A percentile compares a stretch with the other conserved stretches of the same genome.
Conservation (phyloP, 768 basidiomycete genomes). For the Boletus rex-veris region DNA sequence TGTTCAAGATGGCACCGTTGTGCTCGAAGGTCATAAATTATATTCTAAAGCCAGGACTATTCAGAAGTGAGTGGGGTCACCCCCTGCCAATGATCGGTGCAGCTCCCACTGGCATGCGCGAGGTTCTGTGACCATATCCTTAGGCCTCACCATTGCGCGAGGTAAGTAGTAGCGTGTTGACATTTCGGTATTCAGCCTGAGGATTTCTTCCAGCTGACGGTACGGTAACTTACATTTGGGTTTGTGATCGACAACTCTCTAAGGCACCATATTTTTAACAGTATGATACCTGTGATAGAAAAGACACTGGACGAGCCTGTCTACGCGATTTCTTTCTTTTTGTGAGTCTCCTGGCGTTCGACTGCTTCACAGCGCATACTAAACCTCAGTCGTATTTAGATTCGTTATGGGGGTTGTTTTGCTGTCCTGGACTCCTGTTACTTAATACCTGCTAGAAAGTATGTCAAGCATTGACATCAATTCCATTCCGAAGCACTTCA, state of each 20-base stretch:
- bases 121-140: no score
- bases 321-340: slow-evolving; percentile 2
- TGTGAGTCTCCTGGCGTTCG: neutral
- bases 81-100: no score
- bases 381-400: neutral
- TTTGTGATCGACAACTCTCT: neutral
- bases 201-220: neutral
- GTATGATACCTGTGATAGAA: neutral
- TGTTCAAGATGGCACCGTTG: no score
- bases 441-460: no score
- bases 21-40: no score
- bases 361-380: neutral
- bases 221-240: slow-evolving; percentile 1
- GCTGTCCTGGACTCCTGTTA: neutral
- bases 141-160: neutral
- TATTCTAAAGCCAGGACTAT: no score
- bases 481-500: neutral
- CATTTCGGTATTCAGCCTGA: no score
- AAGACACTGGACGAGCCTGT: neutral
- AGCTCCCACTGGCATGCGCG: no score
- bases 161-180: neutral
- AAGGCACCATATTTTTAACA: neutral
- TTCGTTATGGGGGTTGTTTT: neutral
- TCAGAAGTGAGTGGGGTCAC: no score
- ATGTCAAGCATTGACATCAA: neutral